Evolutionary conservation across 192 early-diverging fungal genomes (phyloP).

Genomic region (Umbelopsis sp.): DNA sequence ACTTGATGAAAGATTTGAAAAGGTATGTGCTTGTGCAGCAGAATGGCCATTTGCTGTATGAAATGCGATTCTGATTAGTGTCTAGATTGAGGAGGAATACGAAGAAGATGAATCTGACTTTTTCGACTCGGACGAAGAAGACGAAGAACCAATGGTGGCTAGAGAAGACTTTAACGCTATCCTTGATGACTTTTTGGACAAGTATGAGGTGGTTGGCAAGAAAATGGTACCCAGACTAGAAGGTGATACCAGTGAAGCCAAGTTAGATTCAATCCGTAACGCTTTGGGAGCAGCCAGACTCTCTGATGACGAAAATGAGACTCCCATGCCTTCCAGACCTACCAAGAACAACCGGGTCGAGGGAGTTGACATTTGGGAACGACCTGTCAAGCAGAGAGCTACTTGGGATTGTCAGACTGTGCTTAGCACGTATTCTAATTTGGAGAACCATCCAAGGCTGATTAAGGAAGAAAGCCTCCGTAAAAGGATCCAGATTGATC

Average conservation of each 20-base stretch:
- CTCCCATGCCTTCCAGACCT: slow-evolving; percentile 18
- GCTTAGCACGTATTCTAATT: slow-evolving; percentile 87
- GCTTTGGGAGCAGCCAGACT: slow-evolving; percentile 45
- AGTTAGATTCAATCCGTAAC: slow-evolving; percentile 62
- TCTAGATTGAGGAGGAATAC: slow-evolving; percentile 62
- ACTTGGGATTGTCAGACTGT: slow-evolving; percentile 94
- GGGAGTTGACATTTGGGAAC: slow-evolving; percentile 44
- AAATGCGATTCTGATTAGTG: too few species aligned
- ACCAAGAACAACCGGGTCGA: slow-evolving; percentile 40
- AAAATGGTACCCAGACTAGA: slow-evolving; percentile 68
- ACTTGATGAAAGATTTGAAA: slow-evolving; percentile 94
- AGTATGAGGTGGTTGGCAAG: slow-evolving; percentile 74
- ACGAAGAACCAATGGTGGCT: slow-evolving; percentile 46
- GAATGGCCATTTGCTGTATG: too few species aligned
- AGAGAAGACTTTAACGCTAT: slow-evolving; percentile 76
- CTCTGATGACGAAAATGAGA: slow-evolving; percentile 43
- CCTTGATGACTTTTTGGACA: slow-evolving; percentile 75
- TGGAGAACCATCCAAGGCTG: slow-evolving; percentile 88
- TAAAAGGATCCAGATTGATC: slow-evolving; percentile 67
- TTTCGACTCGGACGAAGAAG: slow-evolving; percentile 47
- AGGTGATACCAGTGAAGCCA: slow-evolving; percentile 60
- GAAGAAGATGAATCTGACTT: slow-evolving; percentile 60
- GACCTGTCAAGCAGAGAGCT: slow-evolving; percentile 56
- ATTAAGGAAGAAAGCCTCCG: slow-evolving; percentile 66
- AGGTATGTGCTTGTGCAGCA: slow-evolving; percentile 48